These are phyloP conservation scores for Boletus holoroseus DNA, from an alignment of 1,284 basidiomycete species.

Conservation along the genomic window DNA sequence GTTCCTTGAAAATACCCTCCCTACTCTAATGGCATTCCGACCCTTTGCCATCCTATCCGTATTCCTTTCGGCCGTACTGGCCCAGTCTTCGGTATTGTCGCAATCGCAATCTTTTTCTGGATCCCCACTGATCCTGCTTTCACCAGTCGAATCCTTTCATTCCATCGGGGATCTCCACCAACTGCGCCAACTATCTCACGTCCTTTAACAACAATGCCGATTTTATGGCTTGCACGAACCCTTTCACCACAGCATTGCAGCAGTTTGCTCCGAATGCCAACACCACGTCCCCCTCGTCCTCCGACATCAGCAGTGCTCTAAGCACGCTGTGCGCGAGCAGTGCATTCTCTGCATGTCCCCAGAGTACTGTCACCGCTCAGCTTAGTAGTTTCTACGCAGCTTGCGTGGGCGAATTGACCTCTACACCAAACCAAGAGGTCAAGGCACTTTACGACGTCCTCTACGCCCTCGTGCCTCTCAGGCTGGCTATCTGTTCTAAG, in stretches of 20 bases:
- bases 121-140: conserved; percentile 10
- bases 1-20: conserved; percentile 17
- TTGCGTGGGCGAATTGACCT: conserved; percentile 66
- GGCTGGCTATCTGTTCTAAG: conserved; percentile 66
- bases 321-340: conserved; percentile 51
- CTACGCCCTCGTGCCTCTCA: conserved; percentile 65
- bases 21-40: conserved; percentile 22
- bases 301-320: conserved; percentile 51
- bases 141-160: conserved; percentile 46
- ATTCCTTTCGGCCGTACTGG: conserved; percentile 17
- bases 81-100: conserved; percentile 19
- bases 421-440: conserved; percentile 46
- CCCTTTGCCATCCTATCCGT: conserved; percentile 25
- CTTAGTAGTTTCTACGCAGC: conserved; percentile 65
- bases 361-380: conserved; percentile 51
- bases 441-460: conserved; percentile 70
- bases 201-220: conserved; percentile 56
- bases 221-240: conserved; percentile 57
- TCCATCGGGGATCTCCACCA: conserved; percentile 54
- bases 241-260: conserved; percentile 60
- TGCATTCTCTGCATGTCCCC: conserved; percentile 47
- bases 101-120: fast-evolving
- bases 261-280: conserved; percentile 50
- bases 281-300: conserved; percentile 39
- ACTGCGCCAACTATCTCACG: conserved; percentile 59